These are phyloP conservation scores for Meyerozyma carpophila DNA, from an alignment of 1,139 yeast species.

Conservation along the genomic window DNA sequence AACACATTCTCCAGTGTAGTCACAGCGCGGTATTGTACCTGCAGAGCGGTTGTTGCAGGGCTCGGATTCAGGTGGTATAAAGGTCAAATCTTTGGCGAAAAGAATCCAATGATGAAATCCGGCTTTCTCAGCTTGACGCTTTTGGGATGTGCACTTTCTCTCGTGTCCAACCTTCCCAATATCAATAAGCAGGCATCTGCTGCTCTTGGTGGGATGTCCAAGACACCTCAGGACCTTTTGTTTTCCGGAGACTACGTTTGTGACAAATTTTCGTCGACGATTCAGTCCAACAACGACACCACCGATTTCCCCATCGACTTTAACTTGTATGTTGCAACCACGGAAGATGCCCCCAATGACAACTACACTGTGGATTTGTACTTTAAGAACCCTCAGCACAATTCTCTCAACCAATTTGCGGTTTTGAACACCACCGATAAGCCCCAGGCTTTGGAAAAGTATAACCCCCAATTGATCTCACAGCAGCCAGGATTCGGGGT, in stretches of 20 bases:
- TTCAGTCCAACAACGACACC: slow-evolving; percentile 12
- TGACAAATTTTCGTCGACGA: slow-evolving; percentile 14
- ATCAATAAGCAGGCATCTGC: slow-evolving; percentile 5
- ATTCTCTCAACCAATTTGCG: slow-evolving; percentile 10
- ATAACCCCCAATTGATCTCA: slow-evolving; percentile 14
- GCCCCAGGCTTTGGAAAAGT: slow-evolving; percentile 8
- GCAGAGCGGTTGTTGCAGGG: not conserved
- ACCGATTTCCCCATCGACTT: slow-evolving; percentile 14
- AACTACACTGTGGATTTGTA: slow-evolving; percentile 16
- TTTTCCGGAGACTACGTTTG: slow-evolving; percentile 15
- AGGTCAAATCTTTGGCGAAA: not conserved
- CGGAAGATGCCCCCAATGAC: slow-evolving; percentile 8
- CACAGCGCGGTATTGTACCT: slow-evolving; percentile 1
- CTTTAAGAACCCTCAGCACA: slow-evolving; percentile 13
- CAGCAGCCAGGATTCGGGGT: slow-evolving; percentile 15
- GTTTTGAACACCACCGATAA: slow-evolving; percentile 13
- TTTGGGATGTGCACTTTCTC: slow-evolving; percentile 5
- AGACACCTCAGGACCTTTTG: slow-evolving; percentile 10
- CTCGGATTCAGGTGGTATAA: not conserved
- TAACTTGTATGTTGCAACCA: slow-evolving; percentile 14
- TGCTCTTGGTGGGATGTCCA: slow-evolving; percentile 5
- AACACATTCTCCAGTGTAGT: not conserved
- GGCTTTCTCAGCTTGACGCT: not conserved
- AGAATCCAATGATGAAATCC: not conserved
- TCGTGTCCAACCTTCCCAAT: slow-evolving; percentile 10